Percentiles rank a stretch among this genome's conserved stretches.
phyloP scores from a whole-genome alignment of 768 basidiomycete genomes.

The Suillus subalutaceus region DNA sequence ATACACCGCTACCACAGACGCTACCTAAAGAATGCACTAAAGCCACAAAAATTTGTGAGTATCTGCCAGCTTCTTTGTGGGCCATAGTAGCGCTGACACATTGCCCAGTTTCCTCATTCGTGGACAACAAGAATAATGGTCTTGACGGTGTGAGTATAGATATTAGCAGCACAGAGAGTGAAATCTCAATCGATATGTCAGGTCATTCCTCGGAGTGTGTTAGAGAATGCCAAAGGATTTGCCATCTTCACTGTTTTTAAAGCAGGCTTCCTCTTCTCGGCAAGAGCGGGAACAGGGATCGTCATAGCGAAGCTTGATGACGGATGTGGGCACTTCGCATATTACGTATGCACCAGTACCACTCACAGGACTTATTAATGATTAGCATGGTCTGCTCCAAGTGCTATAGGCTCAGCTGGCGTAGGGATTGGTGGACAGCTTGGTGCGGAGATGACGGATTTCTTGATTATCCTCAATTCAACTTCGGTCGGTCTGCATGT shows the following conservation, averaged over 20 bases:
- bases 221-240: slow-evolving; percentile 70
- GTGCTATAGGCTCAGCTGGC: slow-evolving; percentile 93
- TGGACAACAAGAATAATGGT: slow-evolving; percentile 78
- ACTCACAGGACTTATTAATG: slow-evolving; percentile 3
- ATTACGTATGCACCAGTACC: slow-evolving; percentile 2
- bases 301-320: slow-evolving; percentile 85
- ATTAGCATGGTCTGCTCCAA: slow-evolving; percentile 90
- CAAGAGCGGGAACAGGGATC: slow-evolving; percentile 81
- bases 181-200: slow-evolving; percentile 20
- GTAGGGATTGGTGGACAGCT: slow-evolving; percentile 84
- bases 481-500: slow-evolving; percentile 49
- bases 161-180: neutral
- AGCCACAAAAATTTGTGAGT: slow-evolving; percentile 83
- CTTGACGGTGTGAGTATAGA: slow-evolving; percentile 67
- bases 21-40: slow-evolving; percentile 86
- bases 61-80: slow-evolving; percentile 1
- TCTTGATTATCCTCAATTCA: slow-evolving; percentile 87
- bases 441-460: slow-evolving; percentile 89
- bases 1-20: slow-evolving; percentile 50
- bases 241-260: slow-evolving; percentile 92
- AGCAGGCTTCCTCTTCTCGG: slow-evolving; percentile 66
- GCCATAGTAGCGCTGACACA: slow-evolving; percentile 7
- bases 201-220: slow-evolving; percentile 58
- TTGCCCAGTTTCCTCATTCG: slow-evolving; percentile 76
- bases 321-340: slow-evolving; percentile 61